Conservation (phyloP, 495 filamentous ascomycete genomes). For the Hypomontagnella submonticulosa region DNA sequence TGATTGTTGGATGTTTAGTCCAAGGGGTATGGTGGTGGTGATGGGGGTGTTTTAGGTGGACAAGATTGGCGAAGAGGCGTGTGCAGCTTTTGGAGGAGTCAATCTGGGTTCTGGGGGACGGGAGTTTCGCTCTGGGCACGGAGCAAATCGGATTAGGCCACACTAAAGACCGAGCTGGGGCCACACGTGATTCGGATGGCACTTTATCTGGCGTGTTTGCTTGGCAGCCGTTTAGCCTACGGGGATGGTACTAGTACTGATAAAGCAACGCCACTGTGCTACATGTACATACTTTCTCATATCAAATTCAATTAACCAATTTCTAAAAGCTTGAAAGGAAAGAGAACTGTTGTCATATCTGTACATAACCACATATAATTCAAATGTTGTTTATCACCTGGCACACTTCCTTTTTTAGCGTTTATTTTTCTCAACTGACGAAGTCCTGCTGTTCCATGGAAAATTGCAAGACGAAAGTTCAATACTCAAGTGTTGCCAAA, state of each 20-base stretch:
- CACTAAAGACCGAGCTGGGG: constrained; percentile 38
- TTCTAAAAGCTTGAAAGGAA: background rate
- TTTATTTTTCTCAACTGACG: no score
- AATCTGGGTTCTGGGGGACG: constrained; percentile 28
- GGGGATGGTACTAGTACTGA: constrained; percentile 7
- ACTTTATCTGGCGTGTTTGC: constrained; percentile 24
- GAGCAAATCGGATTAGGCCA: constrained; percentile 46
- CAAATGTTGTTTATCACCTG: no score
- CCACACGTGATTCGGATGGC: constrained; percentile 31
- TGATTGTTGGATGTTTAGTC: constrained; percentile 40
- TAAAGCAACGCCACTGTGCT: background rate
- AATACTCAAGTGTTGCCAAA: no score
- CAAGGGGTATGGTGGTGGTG: constrained; percentile 28
- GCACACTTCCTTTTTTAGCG: no score
- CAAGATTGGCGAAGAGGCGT: constrained; percentile 45
- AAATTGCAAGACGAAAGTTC: no score
- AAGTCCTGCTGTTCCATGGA: no score
- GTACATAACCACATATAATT: no score
- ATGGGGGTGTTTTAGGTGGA: constrained; percentile 35
- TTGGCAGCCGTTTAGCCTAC: constrained; percentile 16
- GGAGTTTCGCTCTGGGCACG: constrained; percentile 34
- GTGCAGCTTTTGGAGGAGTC: constrained; percentile 43
- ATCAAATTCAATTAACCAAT: background rate
- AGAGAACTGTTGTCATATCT: background rate
- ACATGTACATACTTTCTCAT: background rate